Base-by-base conservation (phyloP, 1,284 basidiomycete species). In the Gymnopus androsaceus region DNA sequence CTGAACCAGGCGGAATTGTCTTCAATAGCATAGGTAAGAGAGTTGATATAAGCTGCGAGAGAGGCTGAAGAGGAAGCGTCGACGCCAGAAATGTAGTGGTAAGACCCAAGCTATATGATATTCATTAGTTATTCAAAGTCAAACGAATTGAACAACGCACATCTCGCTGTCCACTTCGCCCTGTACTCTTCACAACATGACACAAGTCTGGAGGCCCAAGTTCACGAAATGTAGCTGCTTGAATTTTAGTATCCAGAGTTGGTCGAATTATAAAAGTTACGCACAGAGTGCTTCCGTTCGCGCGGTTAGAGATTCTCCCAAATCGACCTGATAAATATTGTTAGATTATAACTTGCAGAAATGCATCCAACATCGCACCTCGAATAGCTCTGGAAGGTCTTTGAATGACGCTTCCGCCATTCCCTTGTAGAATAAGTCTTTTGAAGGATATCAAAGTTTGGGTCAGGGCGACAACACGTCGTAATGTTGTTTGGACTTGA, bases 41-140 rank as follows among this genome's bases (percentile, higher is more conserved):
- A 96, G 77, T 99, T 99, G 73, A 99, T 91, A 74, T 99, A 99
- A 4, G 96, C 96, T 8, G 96, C 97, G 11, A 99, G 82, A 0
- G 95, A 97, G 2, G 96, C 97, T 11, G 95, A 98, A 1, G 95
- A 97, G 9, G 94, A 97, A 1, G 96, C 94, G 71, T 99, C 96
- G 48, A 98, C 93, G 27, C 96, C 96, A 0, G 96, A 98, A 55
- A 98, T 84, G 68, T 90, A 95, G 74, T 98, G 95, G 70, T 96
- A 97, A 25, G 94, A 95, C 40, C 93, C 93, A 56, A 93, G 76
- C 93, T 96, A 48, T 55, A 34, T 49, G 23, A 33, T 61, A 25
- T 55, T 61, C 42, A 52, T 33, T 41, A 52, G 48, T 57, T 51
- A 33, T 53, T 46, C 49, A 27, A 55, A 51, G 59, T 56, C 45